A percentile compares a stretch with the other conserved stretches of the same genome.
phyloP scores from a whole-genome alignment of 2,329 filamentous ascomycete genomes.

The Elsinoe ampelina region DNA sequence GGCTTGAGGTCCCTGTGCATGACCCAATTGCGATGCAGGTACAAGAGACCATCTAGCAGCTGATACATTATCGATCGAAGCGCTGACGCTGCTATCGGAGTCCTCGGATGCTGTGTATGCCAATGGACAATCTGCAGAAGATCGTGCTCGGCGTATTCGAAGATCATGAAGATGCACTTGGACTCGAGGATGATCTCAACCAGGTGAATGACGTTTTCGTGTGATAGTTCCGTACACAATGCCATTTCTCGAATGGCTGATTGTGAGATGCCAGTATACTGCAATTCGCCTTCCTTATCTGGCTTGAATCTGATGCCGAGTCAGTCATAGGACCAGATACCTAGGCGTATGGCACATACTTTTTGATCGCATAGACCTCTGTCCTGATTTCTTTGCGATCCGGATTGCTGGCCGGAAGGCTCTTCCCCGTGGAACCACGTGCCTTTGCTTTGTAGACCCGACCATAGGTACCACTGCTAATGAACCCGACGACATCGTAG shows the following conservation, averaged over 20 bases:
- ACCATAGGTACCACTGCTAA: slow-evolving; percentile 95
- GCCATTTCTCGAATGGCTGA: slow-evolving; percentile 97
- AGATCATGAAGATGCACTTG: slow-evolving; percentile 99
- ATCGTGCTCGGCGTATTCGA: slow-evolving; percentile 97
- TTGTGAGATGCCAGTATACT: slow-evolving; percentile 96
- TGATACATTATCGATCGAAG: slow-evolving; percentile 95
- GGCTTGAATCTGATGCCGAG: slow-evolving; percentile 62
- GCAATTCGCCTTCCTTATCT: slow-evolving; percentile 94
- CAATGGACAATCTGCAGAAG: slow-evolving; percentile 96
- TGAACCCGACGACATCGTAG: slow-evolving; percentile 96
- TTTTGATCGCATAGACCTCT: slow-evolving; percentile 95
- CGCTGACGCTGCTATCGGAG: slow-evolving; percentile 78
- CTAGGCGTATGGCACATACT: slow-evolving; percentile 45
- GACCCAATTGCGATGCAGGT: slow-evolving; percentile 94
- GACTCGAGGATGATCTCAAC: slow-evolving; percentile 96
- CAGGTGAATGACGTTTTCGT: slow-evolving; percentile 81
- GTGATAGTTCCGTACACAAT: slow-evolving; percentile 80
- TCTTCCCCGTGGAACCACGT: slow-evolving; percentile 50
- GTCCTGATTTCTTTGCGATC: slow-evolving; percentile 19
- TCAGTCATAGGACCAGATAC: not conserved
- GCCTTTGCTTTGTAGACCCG: slow-evolving; percentile 92
- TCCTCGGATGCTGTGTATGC: slow-evolving; percentile 79
- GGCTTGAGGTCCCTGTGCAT: slow-evolving; percentile 94
- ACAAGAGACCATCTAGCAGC: slow-evolving; percentile 86
- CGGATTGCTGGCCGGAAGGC: slow-evolving; percentile 15